phyloP scores from a whole-genome alignment of 257 asterid species.

The Penstemon davidsonii region DNA sequence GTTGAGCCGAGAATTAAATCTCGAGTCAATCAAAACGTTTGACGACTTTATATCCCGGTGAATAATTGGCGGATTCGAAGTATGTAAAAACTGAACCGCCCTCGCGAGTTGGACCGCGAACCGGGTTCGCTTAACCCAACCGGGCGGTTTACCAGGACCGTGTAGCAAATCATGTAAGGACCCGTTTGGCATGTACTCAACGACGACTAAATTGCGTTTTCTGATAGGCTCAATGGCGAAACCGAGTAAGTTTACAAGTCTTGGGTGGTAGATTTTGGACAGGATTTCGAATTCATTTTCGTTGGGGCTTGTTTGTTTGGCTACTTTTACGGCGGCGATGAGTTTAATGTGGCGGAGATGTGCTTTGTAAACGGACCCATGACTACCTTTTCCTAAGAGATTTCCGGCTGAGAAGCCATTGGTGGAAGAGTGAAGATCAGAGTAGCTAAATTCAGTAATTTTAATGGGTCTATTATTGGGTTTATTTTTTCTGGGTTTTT shows the following conservation, averaged over 20 bases:
- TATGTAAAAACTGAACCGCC: slow-evolving; percentile 67
- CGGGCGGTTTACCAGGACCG: slow-evolving; percentile 52
- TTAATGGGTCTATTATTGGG: slow-evolving; percentile 28
- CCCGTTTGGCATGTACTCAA: slow-evolving; percentile 85
- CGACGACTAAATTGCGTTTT: slow-evolving; percentile 54
- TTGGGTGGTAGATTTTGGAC: slow-evolving; percentile 54
- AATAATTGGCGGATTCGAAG: slow-evolving; percentile 67
- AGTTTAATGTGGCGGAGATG: slow-evolving; percentile 36
- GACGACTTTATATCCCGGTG: slow-evolving; percentile 87
- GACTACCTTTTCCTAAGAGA: slow-evolving; percentile 81
- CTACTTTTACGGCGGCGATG: slow-evolving; percentile 64
- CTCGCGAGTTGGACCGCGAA: slow-evolving; percentile 66
- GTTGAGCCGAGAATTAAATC: slow-evolving; percentile 58
- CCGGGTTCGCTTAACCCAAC: slow-evolving; percentile 65
- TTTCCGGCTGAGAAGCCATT: slow-evolving; percentile 59
- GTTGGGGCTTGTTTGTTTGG: slow-evolving; percentile 33
- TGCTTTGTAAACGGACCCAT: slow-evolving; percentile 75
- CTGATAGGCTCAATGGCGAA: slow-evolving; percentile 42
- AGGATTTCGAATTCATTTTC: slow-evolving; percentile 79
- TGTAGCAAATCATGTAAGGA: slow-evolving; percentile 67
- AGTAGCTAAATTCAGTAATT: slow-evolving; percentile 45
- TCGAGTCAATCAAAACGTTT: slow-evolving; percentile 63
- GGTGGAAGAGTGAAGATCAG: slow-evolving; percentile 67
- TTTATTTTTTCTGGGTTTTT: slow-evolving; percentile 16
- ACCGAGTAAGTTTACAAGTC: slow-evolving; percentile 74